phyloP scores from a whole-genome alignment of 177 flowering plant genomes.

The Vitis hybrid region DNA sequence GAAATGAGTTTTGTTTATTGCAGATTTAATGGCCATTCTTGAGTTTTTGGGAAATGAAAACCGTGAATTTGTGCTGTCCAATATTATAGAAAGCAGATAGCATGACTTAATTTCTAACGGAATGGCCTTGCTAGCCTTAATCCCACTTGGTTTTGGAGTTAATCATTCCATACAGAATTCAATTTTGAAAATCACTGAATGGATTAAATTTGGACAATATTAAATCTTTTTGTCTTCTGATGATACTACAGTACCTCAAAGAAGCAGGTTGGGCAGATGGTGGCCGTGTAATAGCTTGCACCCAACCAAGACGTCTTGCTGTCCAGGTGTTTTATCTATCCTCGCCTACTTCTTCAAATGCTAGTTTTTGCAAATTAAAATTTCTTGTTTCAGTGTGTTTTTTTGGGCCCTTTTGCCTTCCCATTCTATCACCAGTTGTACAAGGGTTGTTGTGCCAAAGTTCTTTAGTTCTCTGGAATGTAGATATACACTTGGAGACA shows the following conservation, averaged over 20 bases:
- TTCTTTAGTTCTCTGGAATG: too few species aligned
- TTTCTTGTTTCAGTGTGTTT: not conserved
- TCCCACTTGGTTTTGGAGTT: not conserved
- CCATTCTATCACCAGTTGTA: too few species aligned
- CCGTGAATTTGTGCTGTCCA: not conserved
- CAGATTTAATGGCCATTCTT: too few species aligned
- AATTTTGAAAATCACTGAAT: not conserved
- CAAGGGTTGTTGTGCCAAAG: too few species aligned
- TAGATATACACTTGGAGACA: too few species aligned
- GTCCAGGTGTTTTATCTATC: slow-evolving; percentile 65
- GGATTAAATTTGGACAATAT: not conserved
- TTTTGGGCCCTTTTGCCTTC: not conserved
- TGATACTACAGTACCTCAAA: slow-evolving; percentile 63
- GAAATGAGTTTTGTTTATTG: too few species aligned
- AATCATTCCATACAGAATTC: too few species aligned
- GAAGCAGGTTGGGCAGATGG: slow-evolving; percentile 99
- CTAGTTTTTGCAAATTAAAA: too few species aligned
- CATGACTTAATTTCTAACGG: not conserved
- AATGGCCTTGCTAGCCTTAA: not conserved
- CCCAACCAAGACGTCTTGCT: slow-evolving; percentile 92
- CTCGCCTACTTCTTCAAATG: not conserved
- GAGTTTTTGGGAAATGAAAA: too few species aligned
- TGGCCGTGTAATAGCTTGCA: slow-evolving; percentile 88
- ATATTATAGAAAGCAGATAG: not conserved
- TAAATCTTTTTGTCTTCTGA: not conserved